phyloP scores from a whole-genome alignment of 441 rosid genomes.

The Gossypium schwendimanii region DNA sequence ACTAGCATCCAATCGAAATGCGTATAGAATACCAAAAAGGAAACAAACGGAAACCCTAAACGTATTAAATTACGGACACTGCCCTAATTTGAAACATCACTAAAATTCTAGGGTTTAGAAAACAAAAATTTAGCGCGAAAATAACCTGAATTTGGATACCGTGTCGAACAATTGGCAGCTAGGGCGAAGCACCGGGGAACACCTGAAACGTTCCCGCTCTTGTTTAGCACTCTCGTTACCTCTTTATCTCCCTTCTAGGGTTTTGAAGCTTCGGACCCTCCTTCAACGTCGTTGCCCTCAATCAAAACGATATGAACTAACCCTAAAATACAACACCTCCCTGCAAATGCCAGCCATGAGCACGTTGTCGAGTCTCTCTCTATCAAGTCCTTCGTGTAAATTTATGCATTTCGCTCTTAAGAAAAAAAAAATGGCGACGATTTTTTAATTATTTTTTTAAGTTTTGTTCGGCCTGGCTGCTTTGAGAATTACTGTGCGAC shows the following conservation, averaged over 20 bases:
- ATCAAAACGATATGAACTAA: constrained; percentile 23
- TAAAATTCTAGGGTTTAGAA: constrained; percentile 48
- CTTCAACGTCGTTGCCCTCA: constrained; percentile 10
- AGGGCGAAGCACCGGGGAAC: constrained; percentile 34
- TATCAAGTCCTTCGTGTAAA: neutral
- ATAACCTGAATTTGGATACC: constrained; percentile 50
- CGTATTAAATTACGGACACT: constrained; percentile 11
- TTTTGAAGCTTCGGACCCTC: constrained; percentile 21
- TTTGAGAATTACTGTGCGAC: neutral
- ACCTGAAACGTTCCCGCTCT: constrained; percentile 17
- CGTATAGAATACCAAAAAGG: constrained; percentile 13
- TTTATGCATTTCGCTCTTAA: constrained; percentile 4
- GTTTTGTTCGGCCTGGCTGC: constrained; percentile 7
- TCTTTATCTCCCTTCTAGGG: constrained; percentile 56
- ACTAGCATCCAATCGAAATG: constrained; percentile 25
- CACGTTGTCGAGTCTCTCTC: constrained; percentile 25
- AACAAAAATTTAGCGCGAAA: constrained; percentile 11
- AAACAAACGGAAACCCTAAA: constrained; percentile 22
- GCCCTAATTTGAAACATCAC: constrained; percentile 25
- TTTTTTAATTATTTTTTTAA: neutral
- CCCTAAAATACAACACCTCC: constrained; percentile 19
- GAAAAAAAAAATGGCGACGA: neutral
- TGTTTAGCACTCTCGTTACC: neutral
- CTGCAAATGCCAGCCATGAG: constrained; percentile 29
- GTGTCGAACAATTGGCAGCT: constrained; percentile 28